Evolutionary conservation across 306 rosid genomes (phyloP), one percentile per base, ranked within the genome.

Genomic region (Quercus berberidifolia): DNA sequence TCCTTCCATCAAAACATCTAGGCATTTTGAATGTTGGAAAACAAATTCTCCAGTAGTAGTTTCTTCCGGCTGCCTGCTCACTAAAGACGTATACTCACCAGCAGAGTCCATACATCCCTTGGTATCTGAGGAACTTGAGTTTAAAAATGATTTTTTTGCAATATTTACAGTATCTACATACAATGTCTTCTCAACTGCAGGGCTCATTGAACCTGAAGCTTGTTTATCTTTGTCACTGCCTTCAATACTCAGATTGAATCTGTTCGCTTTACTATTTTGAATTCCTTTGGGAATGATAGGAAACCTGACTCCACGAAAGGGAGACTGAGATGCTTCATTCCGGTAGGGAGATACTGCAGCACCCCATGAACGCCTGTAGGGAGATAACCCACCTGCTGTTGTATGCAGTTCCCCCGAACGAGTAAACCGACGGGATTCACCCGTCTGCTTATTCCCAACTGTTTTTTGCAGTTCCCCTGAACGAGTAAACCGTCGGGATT

Each of bases 131-230:
- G 69, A 84, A 77, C 75, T 81, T 31, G 85, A 74, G 58, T 83
- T 87, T 64, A 84, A 78, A 74, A 62, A 76, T 30, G 86, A 56
- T 38, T 51, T 49, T 77, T 83, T 85, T 21, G 75, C 84, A 64
- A 81, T 85, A 64, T 90, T 88, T 1, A 79, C 87, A 73, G 89
- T 81, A 83, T 92, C 99, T 79, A 95, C 90, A 75, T 91, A 89
- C 82, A 95, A 77, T 18, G 92, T 92, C 84, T 95, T 95, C 84
- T 95, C 99, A 20, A 87, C 69, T 3, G 87, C 65, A 63, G 89
- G 79, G 81, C 63, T 87, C 69, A 76, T 85, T 23, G 86, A 77
- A 62, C 79, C 76, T 28, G 87, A 79, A 79, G 80, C 75, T 78
- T 73, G 82, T 84, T 77, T 88, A 74, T 68, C 78, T 77, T 80